Conservation (phyloP, 108 stramenopile genomes). For the Skeletonema potamos region DNA sequence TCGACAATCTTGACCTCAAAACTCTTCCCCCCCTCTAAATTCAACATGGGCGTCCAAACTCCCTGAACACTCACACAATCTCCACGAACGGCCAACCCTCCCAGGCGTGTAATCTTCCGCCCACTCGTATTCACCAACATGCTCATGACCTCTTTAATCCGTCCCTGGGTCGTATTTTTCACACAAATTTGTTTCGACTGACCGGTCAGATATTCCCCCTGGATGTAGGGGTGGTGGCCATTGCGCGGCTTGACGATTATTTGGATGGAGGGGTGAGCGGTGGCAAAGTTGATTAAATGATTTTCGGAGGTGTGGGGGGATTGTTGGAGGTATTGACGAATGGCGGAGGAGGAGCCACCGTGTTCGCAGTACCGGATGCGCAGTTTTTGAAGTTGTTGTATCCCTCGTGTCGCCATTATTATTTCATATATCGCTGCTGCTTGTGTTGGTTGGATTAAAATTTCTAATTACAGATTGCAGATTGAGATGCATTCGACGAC, state of each 20-base stretch:
- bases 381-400: conserved; percentile 75
- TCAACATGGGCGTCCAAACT: conserved; percentile 86
- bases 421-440: no score
- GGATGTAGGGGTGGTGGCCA: conserved; percentile 75
- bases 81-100: conserved; percentile 63
- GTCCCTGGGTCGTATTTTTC: conserved; percentile 50
- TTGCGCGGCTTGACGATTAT: conserved; percentile 67
- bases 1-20: conserved; percentile 2
- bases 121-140: conserved; percentile 78
- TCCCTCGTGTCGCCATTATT: conserved; percentile 85
- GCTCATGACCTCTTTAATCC: conserved; percentile 59
- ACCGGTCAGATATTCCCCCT: conserved; percentile 65
- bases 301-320: conserved; percentile 10
- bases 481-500: no score
- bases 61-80: conserved; percentile 80
- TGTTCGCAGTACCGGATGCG: conserved; percentile 77
- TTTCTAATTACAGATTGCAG: no score
- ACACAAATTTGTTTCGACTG: conserved; percentile 72
- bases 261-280: conserved; percentile 51
- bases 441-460: no score
- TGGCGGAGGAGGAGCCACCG: conserved; percentile 70
- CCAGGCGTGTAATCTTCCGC: conserved; percentile 79
- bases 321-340: conserved; percentile 63
- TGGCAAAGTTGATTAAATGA: conserved; percentile 68
- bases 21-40: conserved; percentile 17